Base-by-base conservation (phyloP, 352 stramenopile species). In the Globisporangium nagaii region DNA sequence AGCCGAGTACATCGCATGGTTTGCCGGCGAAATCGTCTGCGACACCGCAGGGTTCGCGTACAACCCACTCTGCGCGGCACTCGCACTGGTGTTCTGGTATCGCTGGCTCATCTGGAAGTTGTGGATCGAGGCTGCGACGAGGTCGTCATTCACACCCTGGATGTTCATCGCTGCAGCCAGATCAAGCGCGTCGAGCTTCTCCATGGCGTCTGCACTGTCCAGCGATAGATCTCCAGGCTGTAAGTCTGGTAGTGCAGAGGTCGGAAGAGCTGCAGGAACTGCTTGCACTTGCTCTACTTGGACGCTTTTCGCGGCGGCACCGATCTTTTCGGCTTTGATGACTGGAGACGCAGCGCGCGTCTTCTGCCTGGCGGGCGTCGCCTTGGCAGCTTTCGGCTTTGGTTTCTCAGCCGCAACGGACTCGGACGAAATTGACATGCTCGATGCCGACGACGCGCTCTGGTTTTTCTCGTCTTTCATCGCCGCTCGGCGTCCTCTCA, bases 101-200 rank as follows among this genome's bases (percentile, higher is more conserved):
- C 72, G 73, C 49, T 88, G 79, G 28, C 66, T 88, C 63, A 90
- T 80, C 20, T 73, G 72, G 48, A 88, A 90, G 30, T 83, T 88
- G 54, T 88, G 78, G 53, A 90, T 88, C 5, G 77, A 88, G 4
- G 72, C 70, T 3, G 77, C 77, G 34, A 88, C 77, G 17, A 90
- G 48, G 24, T 90, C 77, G 37, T 84, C 75, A 27, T 82, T 86
- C 31, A 87, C 68, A 51, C 78, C 79, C 44, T 83, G 69, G 37
- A 80, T 62, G 31, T 67, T 70, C 39, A 77, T 73, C 22, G 62
- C 62, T 22, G 62, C 45, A 1, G 67, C 57, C 9, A 71, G 52
- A n/a, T 75, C 61, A 19, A 56, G 60, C 9, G 65, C 58, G 20
- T 73, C 58, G 19, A 70, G 40, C 12, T 60, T 53, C 7, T 46